Evolutionary conservation across 306 rosid genomes (phyloP).

Genomic region (Cicer chorassanicum): DNA sequence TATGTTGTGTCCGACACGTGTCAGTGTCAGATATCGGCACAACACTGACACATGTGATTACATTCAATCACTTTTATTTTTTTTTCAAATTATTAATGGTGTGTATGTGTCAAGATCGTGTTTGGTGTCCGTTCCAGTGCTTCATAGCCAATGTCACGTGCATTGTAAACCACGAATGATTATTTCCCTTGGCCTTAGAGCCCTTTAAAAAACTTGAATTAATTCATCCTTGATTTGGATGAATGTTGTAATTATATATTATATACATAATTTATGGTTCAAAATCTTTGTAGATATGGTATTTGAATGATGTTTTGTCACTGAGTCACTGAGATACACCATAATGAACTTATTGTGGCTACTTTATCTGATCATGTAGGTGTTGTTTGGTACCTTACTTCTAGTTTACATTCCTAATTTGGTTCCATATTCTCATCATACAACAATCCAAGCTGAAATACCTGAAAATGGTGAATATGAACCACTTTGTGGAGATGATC

Average conservation of each 20-base stretch:
- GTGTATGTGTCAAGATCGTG: neutral
- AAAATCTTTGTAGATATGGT: neutral
- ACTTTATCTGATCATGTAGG: constrained; percentile 54
- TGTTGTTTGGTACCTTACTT: constrained; percentile 71
- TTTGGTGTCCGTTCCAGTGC: neutral
- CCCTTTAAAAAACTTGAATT: constrained; percentile 2
- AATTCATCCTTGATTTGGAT: neutral
- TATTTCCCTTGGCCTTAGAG: neutral
- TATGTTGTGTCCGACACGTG: neutral
- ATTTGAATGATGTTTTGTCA: constrained; percentile 6
- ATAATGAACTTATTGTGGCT: constrained; percentile 15
- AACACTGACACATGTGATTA: neutral
- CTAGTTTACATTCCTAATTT: constrained; percentile 69
- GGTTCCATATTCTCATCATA: constrained; percentile 70
- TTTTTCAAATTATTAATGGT: neutral
- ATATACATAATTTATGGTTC: neutral
- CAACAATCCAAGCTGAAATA: constrained; percentile 50
- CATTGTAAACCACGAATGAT: neutral
- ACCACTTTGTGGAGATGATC: constrained; percentile 66
- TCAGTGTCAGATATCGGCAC: neutral
- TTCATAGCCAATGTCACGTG: neutral
- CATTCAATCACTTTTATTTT: neutral
- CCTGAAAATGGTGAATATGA: constrained; percentile 68
- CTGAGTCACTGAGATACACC: constrained; percentile 1
- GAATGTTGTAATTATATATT: neutral